phyloP scores from a whole-genome alignment of 495 filamentous ascomycete species.

The Daldinia decipiens region DNA sequence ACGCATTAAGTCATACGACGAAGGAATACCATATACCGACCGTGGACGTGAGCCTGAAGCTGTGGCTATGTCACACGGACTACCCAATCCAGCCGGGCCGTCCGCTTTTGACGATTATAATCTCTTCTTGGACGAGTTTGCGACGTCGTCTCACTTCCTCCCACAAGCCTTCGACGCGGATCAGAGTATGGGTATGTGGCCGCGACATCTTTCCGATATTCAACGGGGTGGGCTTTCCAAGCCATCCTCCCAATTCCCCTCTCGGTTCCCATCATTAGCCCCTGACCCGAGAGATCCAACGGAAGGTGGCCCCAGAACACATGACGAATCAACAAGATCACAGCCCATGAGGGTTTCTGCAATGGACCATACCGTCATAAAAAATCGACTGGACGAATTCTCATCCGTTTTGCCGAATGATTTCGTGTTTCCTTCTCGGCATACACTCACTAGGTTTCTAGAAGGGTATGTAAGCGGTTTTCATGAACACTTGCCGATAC shows the following conservation, averaged over 20 bases:
- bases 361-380: constrained; percentile 69
- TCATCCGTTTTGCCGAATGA: constrained; percentile 71
- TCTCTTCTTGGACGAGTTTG: constrained; percentile 63
- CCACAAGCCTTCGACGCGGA: constrained; percentile 61
- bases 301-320: constrained; percentile 54
- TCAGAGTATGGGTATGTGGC: constrained; percentile 57
- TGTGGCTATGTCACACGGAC: constrained; percentile 52
- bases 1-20: constrained; percentile 59
- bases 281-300: constrained; percentile 70
- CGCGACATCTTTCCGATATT: constrained; percentile 52
- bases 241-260: constrained; percentile 72
- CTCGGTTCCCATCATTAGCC: constrained; percentile 72
- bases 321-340: constrained; percentile 54
- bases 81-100: constrained; percentile 52
- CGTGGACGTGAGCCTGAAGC: constrained; percentile 55
- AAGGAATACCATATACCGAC: constrained; percentile 55
- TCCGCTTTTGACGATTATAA: constrained; percentile 60
- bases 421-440: constrained; percentile 71
- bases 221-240: constrained; percentile 56
- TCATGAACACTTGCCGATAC: constrained; percentile 73
- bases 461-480: constrained; percentile 75
- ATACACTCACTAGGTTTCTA: constrained; percentile 71
- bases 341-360: constrained; percentile 74
- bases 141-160: constrained; percentile 58
- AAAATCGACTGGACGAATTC: constrained; percentile 72